Percentiles rank a stretch among this genome's conserved stretches.
These are phyloP conservation scores for Penicillium sp. DNA, from an alignment of 2,329 filamentous ascomycete genomes.

Conservation along the genomic window DNA sequence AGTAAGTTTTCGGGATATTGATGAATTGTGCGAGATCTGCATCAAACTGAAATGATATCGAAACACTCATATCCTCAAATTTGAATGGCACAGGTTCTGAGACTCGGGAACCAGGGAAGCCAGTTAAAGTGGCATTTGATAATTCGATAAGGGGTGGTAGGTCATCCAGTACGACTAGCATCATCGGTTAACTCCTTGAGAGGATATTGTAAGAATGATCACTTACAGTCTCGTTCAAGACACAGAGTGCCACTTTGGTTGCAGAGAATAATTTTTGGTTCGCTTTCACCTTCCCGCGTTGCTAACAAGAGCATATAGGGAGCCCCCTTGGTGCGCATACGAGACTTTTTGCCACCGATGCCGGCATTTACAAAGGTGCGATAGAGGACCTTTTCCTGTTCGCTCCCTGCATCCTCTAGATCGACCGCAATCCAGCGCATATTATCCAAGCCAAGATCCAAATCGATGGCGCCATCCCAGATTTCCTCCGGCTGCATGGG, in stretches of 20 bases:
- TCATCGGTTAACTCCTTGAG: neutral
- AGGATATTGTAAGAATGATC: too few species aligned
- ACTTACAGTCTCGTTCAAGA: conserved; percentile 32
- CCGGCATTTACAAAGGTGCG: conserved; percentile 36
- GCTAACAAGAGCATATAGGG: conserved; percentile 36
- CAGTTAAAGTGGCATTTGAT: conserved; percentile 18
- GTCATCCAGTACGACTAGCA: conserved; percentile 25
- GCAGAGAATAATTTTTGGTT: conserved; percentile 34
- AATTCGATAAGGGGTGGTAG: conserved; percentile 22
- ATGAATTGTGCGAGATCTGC: conserved; percentile 31
- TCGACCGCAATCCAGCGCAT: conserved; percentile 26
- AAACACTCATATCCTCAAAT: conserved; percentile 28
- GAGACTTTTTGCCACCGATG: conserved; percentile 32
- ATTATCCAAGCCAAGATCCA: conserved; percentile 23
- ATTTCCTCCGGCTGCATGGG: conserved; percentile 32
- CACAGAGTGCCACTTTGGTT: conserved; percentile 35
- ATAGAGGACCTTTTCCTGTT: conserved; percentile 33
- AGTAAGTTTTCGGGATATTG: conserved; percentile 33
- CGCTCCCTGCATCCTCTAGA: conserved; percentile 27
- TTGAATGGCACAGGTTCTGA: conserved; percentile 30
- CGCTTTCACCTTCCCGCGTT: conserved; percentile 33
- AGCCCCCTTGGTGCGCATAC: conserved; percentile 33
- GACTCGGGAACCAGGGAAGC: conserved; percentile 17
- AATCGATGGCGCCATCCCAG: conserved; percentile 13
- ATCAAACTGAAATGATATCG: conserved; percentile 32